Conservation (phyloP, 2,329 filamentous ascomycete genomes). For the Penicillium sumatraense region DNA sequence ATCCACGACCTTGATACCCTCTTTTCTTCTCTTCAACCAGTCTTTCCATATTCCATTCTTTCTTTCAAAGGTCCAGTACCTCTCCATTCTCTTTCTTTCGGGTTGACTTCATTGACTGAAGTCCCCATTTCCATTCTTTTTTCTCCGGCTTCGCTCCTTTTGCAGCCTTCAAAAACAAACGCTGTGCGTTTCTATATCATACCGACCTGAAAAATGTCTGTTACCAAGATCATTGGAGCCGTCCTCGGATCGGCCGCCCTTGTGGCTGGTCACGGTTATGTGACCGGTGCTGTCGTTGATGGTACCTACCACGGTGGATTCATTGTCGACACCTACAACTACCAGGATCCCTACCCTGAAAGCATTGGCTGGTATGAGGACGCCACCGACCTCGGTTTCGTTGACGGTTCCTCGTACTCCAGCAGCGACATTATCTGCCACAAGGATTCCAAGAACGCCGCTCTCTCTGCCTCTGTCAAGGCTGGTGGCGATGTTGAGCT, state of each 20-base stretch:
- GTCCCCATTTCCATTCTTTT: slow-evolving; percentile 38
- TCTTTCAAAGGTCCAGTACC: slow-evolving; percentile 34
- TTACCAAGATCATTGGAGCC: slow-evolving; percentile 38
- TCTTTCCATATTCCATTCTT: slow-evolving; percentile 35
- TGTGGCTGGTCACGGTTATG: slow-evolving; percentile 46
- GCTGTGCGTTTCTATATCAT: slow-evolving; percentile 35
- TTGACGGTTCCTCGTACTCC: slow-evolving; percentile 53
- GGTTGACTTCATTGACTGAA: slow-evolving; percentile 42
- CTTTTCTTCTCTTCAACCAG: slow-evolving; percentile 29
- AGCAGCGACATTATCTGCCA: slow-evolving; percentile 66
- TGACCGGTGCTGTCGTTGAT: slow-evolving; percentile 41
- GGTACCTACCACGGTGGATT: slow-evolving; percentile 47
- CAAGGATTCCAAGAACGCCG: slow-evolving; percentile 57
- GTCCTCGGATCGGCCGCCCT: slow-evolving; percentile 41
- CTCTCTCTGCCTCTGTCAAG: slow-evolving; percentile 59
- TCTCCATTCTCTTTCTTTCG: slow-evolving; percentile 29
- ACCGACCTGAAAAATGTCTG: slow-evolving; percentile 34
- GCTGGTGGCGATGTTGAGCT: slow-evolving; percentile 64
- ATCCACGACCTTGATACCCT: neutral
- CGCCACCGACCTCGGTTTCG: slow-evolving; percentile 59
- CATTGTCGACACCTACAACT: slow-evolving; percentile 41
- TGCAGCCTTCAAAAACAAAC: slow-evolving; percentile 24
- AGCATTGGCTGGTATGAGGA: slow-evolving; percentile 61
- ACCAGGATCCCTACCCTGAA: slow-evolving; percentile 42
- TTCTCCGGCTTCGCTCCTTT: slow-evolving; percentile 22